A percentile compares a stretch with the other conserved stretches of the same genome.
phyloP scores from a whole-genome alignment of 73 alveolate genomes.

The Paramecium tetraurelia region DNA sequence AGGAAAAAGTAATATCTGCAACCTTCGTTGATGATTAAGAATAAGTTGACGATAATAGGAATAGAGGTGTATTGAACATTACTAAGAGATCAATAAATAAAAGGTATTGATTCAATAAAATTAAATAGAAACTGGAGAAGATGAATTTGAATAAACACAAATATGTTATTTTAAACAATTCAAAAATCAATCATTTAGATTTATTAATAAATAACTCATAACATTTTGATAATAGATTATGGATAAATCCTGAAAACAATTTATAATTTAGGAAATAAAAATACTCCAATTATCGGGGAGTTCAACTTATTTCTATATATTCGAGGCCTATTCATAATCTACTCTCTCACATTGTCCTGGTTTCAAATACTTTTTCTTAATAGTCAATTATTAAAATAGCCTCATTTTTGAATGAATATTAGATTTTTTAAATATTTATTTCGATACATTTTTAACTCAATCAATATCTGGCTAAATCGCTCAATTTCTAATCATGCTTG shows the following conservation, averaged over 20 bases:
- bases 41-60: not conserved
- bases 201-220: not conserved
- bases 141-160: not conserved
- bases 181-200: not conserved
- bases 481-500: not conserved
- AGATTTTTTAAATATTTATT: not conserved
- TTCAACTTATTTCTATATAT: not conserved
- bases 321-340: not conserved
- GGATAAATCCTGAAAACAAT: not conserved
- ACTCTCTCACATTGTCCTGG: not conserved
- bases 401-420: not conserved
- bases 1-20: conserved; percentile 2
- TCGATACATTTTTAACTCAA: not conserved
- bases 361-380: conserved; percentile 2
- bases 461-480: not conserved
- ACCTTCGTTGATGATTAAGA: not conserved
- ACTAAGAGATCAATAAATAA: not conserved
- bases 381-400: not conserved
- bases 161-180: not conserved
- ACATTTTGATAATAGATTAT: not conserved
- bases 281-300: not conserved
- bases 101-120: not conserved
- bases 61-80: not conserved
- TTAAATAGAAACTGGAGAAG: not conserved
- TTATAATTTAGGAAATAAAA: not conserved